Conservation (phyloP, 345 rosid genomes). For the Eutrema japonicum region DNA sequence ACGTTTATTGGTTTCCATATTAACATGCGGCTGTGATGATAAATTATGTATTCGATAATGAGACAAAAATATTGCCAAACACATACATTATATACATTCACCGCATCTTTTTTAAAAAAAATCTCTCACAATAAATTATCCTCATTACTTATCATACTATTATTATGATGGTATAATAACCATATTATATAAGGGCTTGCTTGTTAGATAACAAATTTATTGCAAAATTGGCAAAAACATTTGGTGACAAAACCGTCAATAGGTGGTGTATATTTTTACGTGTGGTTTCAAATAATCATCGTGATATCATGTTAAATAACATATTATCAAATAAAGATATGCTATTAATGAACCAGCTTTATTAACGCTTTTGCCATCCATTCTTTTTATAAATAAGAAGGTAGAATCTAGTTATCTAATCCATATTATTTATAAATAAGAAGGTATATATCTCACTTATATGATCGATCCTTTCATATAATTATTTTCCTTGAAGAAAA, state of each 20-base stretch:
- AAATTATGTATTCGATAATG: slow-evolving; percentile 2
- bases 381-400: neutral
- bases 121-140: neutral
- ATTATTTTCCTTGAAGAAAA: neutral
- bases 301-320: neutral
- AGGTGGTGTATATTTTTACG: neutral
- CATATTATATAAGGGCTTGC: neutral
- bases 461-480: neutral
- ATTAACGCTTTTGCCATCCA: too few relatives aligned
- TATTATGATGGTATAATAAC: neutral
- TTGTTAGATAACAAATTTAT: neutral
- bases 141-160: neutral
- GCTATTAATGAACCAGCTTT: neutral
- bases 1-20: neutral
- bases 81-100: neutral
- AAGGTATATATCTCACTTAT: neutral
- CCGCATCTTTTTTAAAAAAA: neutral
- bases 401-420: neutral
- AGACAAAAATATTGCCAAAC: neutral
- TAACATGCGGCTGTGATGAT: neutral
- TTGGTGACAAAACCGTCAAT: neutral
- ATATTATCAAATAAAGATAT: neutral
- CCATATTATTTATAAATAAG: neutral
- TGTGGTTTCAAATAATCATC: neutral
- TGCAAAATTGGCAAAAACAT: neutral